Evolutionary conservation across 495 filamentous ascomycete genomes (phyloP), one percentile per base, ranked within the genome.

Genomic region (Penicillium antarcticum): DNA sequence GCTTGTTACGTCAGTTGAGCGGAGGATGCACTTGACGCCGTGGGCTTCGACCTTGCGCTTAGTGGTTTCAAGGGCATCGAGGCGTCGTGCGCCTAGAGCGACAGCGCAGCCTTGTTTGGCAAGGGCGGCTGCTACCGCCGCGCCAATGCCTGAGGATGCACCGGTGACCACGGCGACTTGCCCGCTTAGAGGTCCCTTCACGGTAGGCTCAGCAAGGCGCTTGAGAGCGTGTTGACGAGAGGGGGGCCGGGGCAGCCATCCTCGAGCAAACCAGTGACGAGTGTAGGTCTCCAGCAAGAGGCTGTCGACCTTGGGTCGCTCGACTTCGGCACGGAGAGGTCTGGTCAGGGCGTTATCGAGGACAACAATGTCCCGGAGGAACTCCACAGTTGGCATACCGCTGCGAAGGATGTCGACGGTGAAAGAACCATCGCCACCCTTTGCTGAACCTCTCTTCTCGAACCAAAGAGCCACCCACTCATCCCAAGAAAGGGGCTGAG

Each of bases 231-330:
- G 46, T 18, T 69, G 67, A 4, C 69, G 70, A 9, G 68, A 67
- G 1, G 83, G 84, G 31, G 81, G 70, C 12, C 67, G 65, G 10
- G 79, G 70, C 8, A 88, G 68, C 85, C 85, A 88, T 23, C 84
- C 85, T 60, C 85, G 67, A 19, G 83, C 83, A 55, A 80, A 88
- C 78, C 85, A 88, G 58, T 87, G 83, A 6, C 84, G 81, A 23
- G 81, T 73, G 57, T 88, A 88, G 0, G 79, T 87, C 61, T 83
- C 80, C 0, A 87, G 74, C 32, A 88, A 58, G 4, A 75, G 71
- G 21, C 52, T 66, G 42, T 86, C 82, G 26, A 88, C 80, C 58
- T 80, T 79, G 13, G 83, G 81, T 7, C 83, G 77, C 51, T 81
- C 70, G 3, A 87, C 73, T 1, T 70, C 76, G 5, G 67, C 67